A percentile compares a stretch with the other conserved stretches of the same genome.
These are phyloP conservation scores for Colletotrichum sp. DNA, from an alignment of 2,329 filamentous ascomycete species.

Conservation along the genomic window DNA sequence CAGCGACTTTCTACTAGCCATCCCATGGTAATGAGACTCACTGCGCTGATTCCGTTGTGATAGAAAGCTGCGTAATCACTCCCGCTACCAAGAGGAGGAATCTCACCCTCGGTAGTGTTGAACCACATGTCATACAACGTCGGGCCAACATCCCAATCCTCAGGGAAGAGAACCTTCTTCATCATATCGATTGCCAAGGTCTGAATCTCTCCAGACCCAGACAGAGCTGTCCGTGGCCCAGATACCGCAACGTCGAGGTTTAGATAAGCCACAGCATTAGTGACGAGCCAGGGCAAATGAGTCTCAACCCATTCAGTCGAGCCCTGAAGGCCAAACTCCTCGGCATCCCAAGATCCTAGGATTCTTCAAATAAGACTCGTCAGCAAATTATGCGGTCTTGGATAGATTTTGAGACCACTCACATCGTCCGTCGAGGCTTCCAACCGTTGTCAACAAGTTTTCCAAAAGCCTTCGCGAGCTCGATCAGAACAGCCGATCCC, in stretches of 20 bases:
- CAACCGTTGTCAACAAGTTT: constrained; percentile 51
- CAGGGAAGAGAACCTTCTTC: constrained; percentile 14
- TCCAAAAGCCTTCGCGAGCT: constrained; percentile 54
- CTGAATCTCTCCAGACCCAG: constrained; percentile 9
- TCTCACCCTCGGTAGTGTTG: constrained; percentile 4
- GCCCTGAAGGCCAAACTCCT: constrained; percentile 32
- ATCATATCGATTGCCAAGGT: constrained; percentile 11
- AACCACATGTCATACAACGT: constrained; percentile 18
- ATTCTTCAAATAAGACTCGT: neutral
- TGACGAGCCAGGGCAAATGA: constrained; percentile 9
- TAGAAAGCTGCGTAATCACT: constrained; percentile 15
- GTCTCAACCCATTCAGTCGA: constrained; percentile 15
- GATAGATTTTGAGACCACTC: neutral
- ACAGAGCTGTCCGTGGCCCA: constrained; percentile 45
- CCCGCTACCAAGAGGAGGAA: neutral
- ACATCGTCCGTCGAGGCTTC: constrained; percentile 56
- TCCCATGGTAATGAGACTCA: neutral
- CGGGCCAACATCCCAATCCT: constrained; percentile 9
- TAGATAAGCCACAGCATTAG: constrained; percentile 39
- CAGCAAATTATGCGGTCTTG: fast-evolving
- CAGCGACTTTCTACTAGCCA: neutral
- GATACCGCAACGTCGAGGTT: constrained; percentile 55
- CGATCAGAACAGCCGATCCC: constrained; percentile 53
- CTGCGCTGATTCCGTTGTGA: constrained; percentile 10
- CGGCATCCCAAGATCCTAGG: constrained; percentile 37